Percentiles rank a stretch among this genome's conserved stretches.
Evolutionary conservation across 2,329 filamentous ascomycete species (phyloP).

Genomic region (Arthrobotrys entomopaga): DNA sequence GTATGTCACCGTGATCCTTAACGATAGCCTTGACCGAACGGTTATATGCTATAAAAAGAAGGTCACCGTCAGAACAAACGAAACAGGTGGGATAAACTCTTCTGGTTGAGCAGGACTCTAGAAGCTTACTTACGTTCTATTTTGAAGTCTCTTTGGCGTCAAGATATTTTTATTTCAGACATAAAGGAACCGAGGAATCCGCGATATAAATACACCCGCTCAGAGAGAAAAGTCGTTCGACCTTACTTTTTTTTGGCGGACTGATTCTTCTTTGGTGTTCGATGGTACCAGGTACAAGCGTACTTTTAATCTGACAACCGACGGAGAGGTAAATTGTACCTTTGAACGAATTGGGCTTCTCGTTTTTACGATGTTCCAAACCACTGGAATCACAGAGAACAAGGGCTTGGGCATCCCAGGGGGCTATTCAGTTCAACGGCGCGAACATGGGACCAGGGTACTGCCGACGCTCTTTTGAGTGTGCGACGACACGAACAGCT

Average conservation of each 20-base stretch:
- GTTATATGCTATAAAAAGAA: constrained; percentile 43
- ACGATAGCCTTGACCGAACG: constrained; percentile 16
- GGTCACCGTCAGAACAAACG: constrained; percentile 28
- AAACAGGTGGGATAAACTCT: constrained; percentile 18
- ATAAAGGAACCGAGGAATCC: constrained; percentile 17
- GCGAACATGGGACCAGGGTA: too few relatives aligned
- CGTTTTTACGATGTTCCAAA: constrained; percentile 20
- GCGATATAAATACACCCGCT: constrained; percentile 40
- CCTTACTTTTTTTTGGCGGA: not conserved
- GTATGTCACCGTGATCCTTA: constrained; percentile 39
- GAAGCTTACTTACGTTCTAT: constrained; percentile 29
- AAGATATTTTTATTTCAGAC: constrained; percentile 45
- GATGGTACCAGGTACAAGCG: not conserved
- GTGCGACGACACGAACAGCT: too few relatives aligned
- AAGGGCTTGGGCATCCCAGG: constrained; percentile 1
- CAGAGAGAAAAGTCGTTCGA: not conserved
- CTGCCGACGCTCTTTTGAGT: too few relatives aligned
- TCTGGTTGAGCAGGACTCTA: constrained; percentile 8
- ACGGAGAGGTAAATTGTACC: not conserved
- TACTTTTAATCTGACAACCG: not conserved
- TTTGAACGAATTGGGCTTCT: not conserved
- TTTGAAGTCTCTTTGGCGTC: constrained; percentile 27
- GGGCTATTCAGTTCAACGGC: not conserved
- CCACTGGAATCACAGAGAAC: not conserved
- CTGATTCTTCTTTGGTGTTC: not conserved